These are phyloP conservation scores for Physaria fendleri DNA, from an alignment of 345 rosid species.

Conservation along the genomic window DNA sequence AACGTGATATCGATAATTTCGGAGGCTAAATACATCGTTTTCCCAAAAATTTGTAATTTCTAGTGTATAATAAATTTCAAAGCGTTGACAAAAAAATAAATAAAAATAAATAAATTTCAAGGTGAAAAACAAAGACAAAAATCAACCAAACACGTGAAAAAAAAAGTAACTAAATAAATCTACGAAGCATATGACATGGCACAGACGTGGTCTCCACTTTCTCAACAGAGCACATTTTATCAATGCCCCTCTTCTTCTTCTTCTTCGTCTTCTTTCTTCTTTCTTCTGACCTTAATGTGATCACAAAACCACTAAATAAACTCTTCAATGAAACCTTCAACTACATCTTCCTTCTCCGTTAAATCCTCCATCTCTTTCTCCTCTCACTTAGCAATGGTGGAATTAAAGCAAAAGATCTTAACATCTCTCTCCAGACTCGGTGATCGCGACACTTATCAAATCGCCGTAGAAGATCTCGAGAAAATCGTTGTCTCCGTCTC, in stretches of 20 bases:
- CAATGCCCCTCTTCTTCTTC: slow-evolving; percentile 20
- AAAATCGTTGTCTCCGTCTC: slow-evolving; percentile 49
- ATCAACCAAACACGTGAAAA: too few species aligned
- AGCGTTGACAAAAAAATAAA: too few species aligned
- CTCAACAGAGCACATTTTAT: neutral
- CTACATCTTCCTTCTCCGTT: slow-evolving; percentile 20
- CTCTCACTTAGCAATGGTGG: slow-evolving; percentile 86
- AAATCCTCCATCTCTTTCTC: slow-evolving; percentile 45
- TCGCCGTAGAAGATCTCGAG: slow-evolving; percentile 84
- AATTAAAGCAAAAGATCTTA: slow-evolving; percentile 70
- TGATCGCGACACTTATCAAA: slow-evolving; percentile 91
- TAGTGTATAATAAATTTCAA: too few species aligned
- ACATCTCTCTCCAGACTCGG: slow-evolving; percentile 75
- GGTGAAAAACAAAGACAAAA: too few species aligned
- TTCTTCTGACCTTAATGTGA: slow-evolving; percentile 31
- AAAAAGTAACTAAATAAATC: neutral
- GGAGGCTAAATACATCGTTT: too few species aligned
- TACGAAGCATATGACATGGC: slow-evolving; percentile 21
- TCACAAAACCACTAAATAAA: slow-evolving; percentile 30
- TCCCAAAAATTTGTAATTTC: too few species aligned
- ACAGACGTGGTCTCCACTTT: slow-evolving; percentile 33
- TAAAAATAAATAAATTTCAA: too few species aligned
- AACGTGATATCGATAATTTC: too few species aligned
- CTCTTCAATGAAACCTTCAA: slow-evolving; percentile 31
- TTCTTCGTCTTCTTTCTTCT: slow-evolving; percentile 16